A percentile compares a stretch with the other conserved stretches of the same genome.
These are phyloP conservation scores for Maudiozyma barnettii DNA, from an alignment of 805 yeast species.

Conservation along the genomic window DNA sequence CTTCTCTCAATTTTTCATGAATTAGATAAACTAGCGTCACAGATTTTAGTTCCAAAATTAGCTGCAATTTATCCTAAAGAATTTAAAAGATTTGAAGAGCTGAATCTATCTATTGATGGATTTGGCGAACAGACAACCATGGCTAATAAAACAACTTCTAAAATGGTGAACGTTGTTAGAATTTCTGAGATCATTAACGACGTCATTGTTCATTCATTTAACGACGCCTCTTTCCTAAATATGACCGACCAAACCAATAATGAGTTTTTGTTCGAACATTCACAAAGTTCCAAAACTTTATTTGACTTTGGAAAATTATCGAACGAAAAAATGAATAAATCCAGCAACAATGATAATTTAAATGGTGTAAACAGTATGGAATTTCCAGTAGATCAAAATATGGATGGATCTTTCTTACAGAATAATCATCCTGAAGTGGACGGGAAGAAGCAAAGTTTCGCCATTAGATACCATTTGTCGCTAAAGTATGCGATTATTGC, in stretches of 20 bases:
- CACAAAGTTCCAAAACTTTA: constrained; percentile 7
- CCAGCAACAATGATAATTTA: not conserved
- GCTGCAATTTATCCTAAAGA: constrained; percentile 15
- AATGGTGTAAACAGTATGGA: not conserved
- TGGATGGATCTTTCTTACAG: not conserved
- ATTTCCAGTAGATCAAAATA: not conserved
- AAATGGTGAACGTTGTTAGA: constrained; percentile 15
- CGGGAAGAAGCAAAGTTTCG: constrained; percentile 18
- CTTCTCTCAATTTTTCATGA: constrained; percentile 25
- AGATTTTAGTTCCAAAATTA: constrained; percentile 20
- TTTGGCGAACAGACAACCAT: not conserved
- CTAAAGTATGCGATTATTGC: constrained; percentile 22
- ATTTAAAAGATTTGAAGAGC: constrained; percentile 15
- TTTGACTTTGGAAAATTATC: not conserved
- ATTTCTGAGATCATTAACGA: constrained; percentile 24
- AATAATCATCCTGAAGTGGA: not conserved
- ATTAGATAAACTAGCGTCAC: constrained; percentile 22
- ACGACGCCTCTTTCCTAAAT: constrained; percentile 26
- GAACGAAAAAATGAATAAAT: not conserved
- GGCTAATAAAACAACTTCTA: not conserved
- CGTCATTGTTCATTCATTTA: constrained; percentile 25
- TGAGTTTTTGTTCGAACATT: constrained; percentile 17
- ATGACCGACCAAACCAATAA: constrained; percentile 22
- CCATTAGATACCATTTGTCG: constrained; percentile 23
- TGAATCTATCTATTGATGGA: constrained; percentile 1